Evolutionary conservation across 495 filamentous ascomycete species (phyloP), one percentile per base, ranked within the genome.

Genomic region (Daldinia grandis): DNA sequence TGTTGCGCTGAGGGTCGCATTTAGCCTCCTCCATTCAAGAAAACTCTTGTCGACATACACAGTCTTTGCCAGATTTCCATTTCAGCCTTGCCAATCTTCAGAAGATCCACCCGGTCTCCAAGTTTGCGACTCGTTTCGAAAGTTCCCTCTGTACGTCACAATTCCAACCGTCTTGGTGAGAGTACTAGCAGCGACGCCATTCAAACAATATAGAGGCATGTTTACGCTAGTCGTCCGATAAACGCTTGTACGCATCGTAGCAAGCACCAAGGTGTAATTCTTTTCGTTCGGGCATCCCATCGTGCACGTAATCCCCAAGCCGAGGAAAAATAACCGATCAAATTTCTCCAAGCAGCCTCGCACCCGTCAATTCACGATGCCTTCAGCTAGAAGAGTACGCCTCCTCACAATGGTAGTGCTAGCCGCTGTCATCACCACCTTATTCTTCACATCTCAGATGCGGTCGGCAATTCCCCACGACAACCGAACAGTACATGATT

Each of bases 321-420:
- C 44, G 47, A 64, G 25, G 55, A 38, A 17, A 15, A 33, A 17
- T 19, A 9, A 30, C 51, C 17, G 31, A 17, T 60, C 59, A 12
- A 24, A 15, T 55, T 27, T 44, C 35, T 5, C 49, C 37, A 62
- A 28, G 15, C 31, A 62, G n/a, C 27, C 7, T 61, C 33, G 50
- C 28, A 37, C 8, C 58, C 54, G 37, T 62, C 14, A 33, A 24
- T 60, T 69, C 78, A 83, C 51, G 47, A 94, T 96, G 92, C 87
- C 89, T 73, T 92, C 92, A 1, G 84, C 85, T 72, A 86, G 93
- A 63, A 88, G 92, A 59, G 65, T 92, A 44, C 88, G 87, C 59
- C 77, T 88, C 38, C 76, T 91, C 28, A 81, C 83, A 56, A 80
- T 91, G 76, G 76, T 86, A 31, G 78, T 88, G 56, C 71, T 92